Percentiles rank a stretch among this genome's conserved stretches.
These are phyloP conservation scores for Pyronema omphalodes DNA, from an alignment of 495 filamentous ascomycete genomes.

Conservation along the genomic window DNA sequence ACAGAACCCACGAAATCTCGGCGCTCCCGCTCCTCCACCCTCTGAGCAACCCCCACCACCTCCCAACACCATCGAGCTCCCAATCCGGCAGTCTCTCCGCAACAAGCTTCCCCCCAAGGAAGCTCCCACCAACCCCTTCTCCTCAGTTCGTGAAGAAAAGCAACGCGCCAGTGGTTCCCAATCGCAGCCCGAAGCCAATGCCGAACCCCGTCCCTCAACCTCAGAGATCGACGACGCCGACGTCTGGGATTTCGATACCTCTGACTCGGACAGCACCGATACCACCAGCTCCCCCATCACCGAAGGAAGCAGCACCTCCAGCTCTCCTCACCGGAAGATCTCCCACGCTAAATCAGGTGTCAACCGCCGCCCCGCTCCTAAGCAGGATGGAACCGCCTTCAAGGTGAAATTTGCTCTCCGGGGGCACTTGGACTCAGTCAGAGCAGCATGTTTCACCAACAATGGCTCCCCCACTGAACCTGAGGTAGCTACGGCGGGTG, in stretches of 20 bases:
- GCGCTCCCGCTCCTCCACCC: slow-evolving; percentile 30
- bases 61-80: too few relatives aligned
- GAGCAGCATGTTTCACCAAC: slow-evolving; percentile 87
- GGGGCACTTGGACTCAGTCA: slow-evolving; percentile 83
- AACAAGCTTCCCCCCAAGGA: slow-evolving; percentile 22
- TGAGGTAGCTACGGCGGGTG: slow-evolving; percentile 89
- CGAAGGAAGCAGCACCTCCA: slow-evolving; percentile 12
- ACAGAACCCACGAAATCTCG: slow-evolving; percentile 29
- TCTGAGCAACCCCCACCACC: background rate
- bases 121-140: slow-evolving; percentile 5
- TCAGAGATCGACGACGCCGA: slow-evolving; percentile 37
- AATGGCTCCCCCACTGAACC: slow-evolving; percentile 87
- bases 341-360: slow-evolving; percentile 45
- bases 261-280: slow-evolving; percentile 5
- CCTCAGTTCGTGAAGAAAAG: too few relatives aligned
- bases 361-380: slow-evolving; percentile 33
- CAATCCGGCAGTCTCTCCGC: background rate
- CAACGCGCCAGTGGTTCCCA: too few relatives aligned
- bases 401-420: slow-evolving; percentile 83
- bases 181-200: too few relatives aligned
- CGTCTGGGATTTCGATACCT: slow-evolving; percentile 84
- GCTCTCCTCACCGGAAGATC: slow-evolving; percentile 41
- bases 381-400: slow-evolving; percentile 51
- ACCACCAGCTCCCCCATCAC: slow-evolving; percentile 5
- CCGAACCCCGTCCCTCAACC: slow-evolving; percentile 4